Evolutionary conservation across 352 stramenopile species (phyloP).

Genomic region (Pythium volutum): DNA sequence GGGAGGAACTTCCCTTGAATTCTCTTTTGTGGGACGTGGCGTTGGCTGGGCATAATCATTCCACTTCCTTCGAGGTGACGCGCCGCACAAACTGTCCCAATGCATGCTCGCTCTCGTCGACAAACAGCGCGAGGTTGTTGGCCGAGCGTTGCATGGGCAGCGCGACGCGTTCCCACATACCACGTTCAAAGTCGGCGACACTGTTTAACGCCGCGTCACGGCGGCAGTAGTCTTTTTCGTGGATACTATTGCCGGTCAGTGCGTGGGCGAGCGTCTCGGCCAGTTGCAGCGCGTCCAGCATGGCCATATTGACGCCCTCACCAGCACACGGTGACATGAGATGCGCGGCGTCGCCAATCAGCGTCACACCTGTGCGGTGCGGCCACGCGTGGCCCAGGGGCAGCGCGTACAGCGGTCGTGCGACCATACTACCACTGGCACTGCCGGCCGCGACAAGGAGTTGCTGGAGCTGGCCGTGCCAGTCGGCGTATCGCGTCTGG

Average conservation of each 20-base stretch:
- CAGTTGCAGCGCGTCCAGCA: constrained; percentile 28
- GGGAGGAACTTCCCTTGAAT: background rate
- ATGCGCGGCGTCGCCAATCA: constrained; percentile 35
- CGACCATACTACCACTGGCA: constrained; percentile 14
- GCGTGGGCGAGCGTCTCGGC: background rate
- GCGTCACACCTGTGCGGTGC: constrained; percentile 20
- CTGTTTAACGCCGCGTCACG: background rate
- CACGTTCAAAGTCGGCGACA: constrained; percentile 11
- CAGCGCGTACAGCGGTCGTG: constrained; percentile 13
- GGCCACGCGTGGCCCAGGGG: constrained; percentile 15
- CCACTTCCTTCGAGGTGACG: no score
- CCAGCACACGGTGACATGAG: constrained; percentile 36
- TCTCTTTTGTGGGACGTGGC: constrained; percentile 5
- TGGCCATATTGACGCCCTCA: constrained; percentile 33
- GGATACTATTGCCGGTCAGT: background rate
- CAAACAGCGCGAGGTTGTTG: constrained; percentile 17
- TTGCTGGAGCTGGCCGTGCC: constrained; percentile 6
- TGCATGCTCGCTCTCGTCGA: background rate
- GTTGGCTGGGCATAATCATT: background rate
- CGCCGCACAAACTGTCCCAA: background rate
- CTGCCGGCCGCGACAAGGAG: constrained; percentile 7
- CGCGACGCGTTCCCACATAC: constrained; percentile 16
- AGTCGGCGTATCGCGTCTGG: constrained; percentile 17
- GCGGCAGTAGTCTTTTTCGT: background rate
- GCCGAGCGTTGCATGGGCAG: constrained; percentile 4